These are phyloP conservation scores for Harrya chromipes DNA, from an alignment of 768 basidiomycete genomes.

Conservation along the genomic window DNA sequence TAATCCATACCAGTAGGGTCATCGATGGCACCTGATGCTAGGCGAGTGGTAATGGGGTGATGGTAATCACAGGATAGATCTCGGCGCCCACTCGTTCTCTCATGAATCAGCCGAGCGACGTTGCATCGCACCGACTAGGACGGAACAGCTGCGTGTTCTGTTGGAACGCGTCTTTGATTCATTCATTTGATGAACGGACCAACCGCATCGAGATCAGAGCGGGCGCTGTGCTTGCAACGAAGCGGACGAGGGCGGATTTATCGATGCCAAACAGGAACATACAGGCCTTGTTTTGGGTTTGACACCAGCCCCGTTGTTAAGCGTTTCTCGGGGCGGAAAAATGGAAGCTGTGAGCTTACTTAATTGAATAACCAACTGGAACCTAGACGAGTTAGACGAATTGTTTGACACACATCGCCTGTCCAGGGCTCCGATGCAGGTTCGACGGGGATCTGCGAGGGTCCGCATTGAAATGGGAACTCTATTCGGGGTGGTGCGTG, in stretches of 20 bases:
- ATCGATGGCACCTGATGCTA: conserved; percentile 22
- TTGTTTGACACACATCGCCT: conserved; percentile 8
- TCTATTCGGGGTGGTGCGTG: conserved; percentile 12
- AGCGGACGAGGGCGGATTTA: conserved; percentile 9
- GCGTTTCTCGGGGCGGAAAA: conserved; percentile 27
- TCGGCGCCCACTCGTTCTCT: conserved; percentile 9
- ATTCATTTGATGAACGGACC: conserved; percentile 16
- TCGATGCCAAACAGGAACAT: conserved; percentile 9
- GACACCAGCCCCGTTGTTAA: conserved; percentile 14
- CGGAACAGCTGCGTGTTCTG: conserved; percentile 18
- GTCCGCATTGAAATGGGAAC: conserved; percentile 1
- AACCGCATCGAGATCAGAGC: conserved; percentile 20
- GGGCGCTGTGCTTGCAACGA: conserved; percentile 20
- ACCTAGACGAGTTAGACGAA: conserved; percentile 17
- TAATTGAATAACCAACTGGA: conserved; percentile 18
- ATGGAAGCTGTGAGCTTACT: conserved; percentile 28
- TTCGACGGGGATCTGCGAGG: conserved; percentile 22
- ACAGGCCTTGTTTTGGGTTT: conserved; percentile 10
- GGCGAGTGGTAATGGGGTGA: conserved; percentile 8
- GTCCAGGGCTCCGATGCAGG: conserved; percentile 22
- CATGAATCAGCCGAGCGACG: conserved; percentile 4
- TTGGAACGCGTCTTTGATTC: conserved; percentile 18
- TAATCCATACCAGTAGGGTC: conserved; percentile 20
- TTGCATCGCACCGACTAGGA: conserved; percentile 21
- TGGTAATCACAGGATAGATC: conserved; percentile 14